A percentile compares a stretch with the other conserved stretches of the same genome.
Conservation (phyloP, 2,329 filamentous ascomycete genomes). For the Microcyclospora pomicola region DNA sequence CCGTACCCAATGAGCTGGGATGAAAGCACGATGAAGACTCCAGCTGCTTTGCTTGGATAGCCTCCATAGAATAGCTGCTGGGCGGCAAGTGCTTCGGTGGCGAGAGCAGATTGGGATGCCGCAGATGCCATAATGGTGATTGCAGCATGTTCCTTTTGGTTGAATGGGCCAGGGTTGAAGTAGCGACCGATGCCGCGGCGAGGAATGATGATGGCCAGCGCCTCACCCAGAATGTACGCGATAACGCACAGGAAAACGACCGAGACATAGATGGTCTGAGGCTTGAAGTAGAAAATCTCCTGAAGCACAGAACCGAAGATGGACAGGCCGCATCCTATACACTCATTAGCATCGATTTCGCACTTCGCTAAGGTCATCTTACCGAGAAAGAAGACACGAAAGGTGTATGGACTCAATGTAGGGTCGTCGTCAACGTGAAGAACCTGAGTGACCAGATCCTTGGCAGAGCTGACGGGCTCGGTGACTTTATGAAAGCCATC, state of each 20-base stretch:
- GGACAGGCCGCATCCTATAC: conserved; percentile 9
- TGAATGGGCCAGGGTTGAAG: conserved; percentile 27
- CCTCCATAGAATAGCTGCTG: conserved; percentile 35
- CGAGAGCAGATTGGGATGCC: conserved; percentile 21
- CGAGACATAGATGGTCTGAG: conserved; percentile 32
- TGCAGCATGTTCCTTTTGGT: conserved; percentile 23
- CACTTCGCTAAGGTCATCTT: not conserved
- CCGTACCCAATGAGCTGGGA: conserved; percentile 39
- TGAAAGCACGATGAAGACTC: conserved; percentile 34
- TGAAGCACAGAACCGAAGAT: conserved; percentile 24
- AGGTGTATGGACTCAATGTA: conserved; percentile 24
- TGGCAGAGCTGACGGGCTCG: conserved; percentile 12
- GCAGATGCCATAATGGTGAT: conserved; percentile 33
- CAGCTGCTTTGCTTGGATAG: conserved; percentile 25
- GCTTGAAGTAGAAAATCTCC: conserved; percentile 37
- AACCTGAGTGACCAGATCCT: conserved; percentile 22
- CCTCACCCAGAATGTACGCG: conserved; percentile 30
- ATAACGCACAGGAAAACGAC: conserved; percentile 34
- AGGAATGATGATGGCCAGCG: conserved; percentile 26
- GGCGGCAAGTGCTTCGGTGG: conserved; percentile 31
- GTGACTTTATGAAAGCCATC: conserved; percentile 5
- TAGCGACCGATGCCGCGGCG: conserved; percentile 21
- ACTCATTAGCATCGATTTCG: not conserved
- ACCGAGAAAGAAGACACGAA: conserved; percentile 28
- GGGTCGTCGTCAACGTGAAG: conserved; percentile 27